phyloP scores from a whole-genome alignment of 495 filamentous ascomycete species.

The Hypoxylon crocopeplum region DNA sequence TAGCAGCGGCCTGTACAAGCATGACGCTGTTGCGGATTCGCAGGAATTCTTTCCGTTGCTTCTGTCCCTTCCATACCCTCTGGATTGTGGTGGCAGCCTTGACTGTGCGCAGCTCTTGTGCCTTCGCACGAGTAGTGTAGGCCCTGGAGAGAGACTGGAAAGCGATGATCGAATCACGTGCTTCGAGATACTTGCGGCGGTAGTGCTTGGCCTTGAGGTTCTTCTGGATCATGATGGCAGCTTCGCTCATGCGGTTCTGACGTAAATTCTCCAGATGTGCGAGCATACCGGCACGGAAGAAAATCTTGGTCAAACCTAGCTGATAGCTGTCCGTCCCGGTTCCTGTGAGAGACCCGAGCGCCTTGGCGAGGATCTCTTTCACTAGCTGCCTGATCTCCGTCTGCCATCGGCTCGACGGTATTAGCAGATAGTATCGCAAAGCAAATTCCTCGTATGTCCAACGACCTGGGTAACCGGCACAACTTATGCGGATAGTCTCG shows the following conservation, averaged over 20 bases:
- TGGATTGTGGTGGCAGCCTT: slow-evolving; percentile 94
- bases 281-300: slow-evolving; percentile 98
- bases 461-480: slow-evolving; percentile 94
- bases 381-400: slow-evolving; percentile 94
- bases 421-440: slow-evolving; percentile 96
- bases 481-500: slow-evolving; percentile 97
- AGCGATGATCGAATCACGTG: slow-evolving; percentile 77
- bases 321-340: slow-evolving; percentile 95
- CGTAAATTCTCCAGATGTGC: slow-evolving; percentile 95
- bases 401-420: slow-evolving; percentile 89
- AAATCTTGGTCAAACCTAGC: slow-evolving; percentile 95
- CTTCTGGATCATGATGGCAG: slow-evolving; percentile 98
- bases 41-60: slow-evolving; percentile 79
- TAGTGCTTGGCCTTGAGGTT: slow-evolving; percentile 96
- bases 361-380: slow-evolving; percentile 86
- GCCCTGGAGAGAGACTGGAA: slow-evolving; percentile 80
- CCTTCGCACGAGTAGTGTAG: slow-evolving; percentile 74
- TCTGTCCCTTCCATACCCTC: slow-evolving; percentile 89
- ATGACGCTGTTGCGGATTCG: slow-evolving; percentile 81
- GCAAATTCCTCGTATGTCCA: slow-evolving; percentile 99
- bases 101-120: slow-evolving; percentile 79
- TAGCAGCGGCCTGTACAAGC: slow-evolving; percentile 83
- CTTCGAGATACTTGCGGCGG: slow-evolving; percentile 88
- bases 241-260: slow-evolving; percentile 87
- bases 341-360: slow-evolving; percentile 77